These are phyloP conservation scores for Priceomyces fermenticarens DNA, from an alignment of 805 yeast genomes.

Conservation along the genomic window DNA sequence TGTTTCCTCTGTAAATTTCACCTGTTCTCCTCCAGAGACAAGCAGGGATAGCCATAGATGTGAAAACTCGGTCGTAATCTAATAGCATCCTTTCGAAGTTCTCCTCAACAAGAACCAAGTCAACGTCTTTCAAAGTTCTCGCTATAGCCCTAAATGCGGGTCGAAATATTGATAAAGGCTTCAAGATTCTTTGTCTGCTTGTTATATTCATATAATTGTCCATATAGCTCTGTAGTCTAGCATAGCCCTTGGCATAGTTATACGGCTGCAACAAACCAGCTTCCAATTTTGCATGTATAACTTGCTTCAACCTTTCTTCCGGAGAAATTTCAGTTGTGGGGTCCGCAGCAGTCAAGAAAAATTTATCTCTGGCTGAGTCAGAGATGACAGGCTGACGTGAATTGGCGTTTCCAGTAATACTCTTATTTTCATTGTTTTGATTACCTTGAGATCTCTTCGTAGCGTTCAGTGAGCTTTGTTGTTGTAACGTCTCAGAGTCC, in stretches of 20 bases:
- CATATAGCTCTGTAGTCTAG: slow-evolving; percentile 85
- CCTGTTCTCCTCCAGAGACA: slow-evolving; percentile 97
- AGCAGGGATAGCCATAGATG: slow-evolving; percentile 97
- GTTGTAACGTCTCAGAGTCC: slow-evolving; percentile 5
- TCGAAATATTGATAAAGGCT: slow-evolving; percentile 79
- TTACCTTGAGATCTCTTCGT: slow-evolving; percentile 4
- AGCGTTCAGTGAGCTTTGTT: neutral
- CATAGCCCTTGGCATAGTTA: slow-evolving; percentile 91
- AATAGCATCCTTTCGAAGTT: slow-evolving; percentile 89
- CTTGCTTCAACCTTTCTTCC: slow-evolving; percentile 88
- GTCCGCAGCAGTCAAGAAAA: slow-evolving; percentile 94
- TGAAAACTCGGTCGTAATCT: slow-evolving; percentile 92
- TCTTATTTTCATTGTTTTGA: neutral
- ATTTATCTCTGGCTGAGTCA: slow-evolving; percentile 86
- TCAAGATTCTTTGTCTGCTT: slow-evolving; percentile 79
- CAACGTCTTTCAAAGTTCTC: slow-evolving; percentile 83
- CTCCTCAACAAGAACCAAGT: slow-evolving; percentile 88
- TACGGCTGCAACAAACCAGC: slow-evolving; percentile 93
- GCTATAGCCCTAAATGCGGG: slow-evolving; percentile 96
- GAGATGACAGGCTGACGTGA: slow-evolving; percentile 42
- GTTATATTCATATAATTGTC: slow-evolving; percentile 85
- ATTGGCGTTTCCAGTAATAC: neutral
- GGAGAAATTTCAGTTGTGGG: slow-evolving; percentile 94
- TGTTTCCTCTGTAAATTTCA: slow-evolving; percentile 90
- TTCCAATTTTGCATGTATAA: slow-evolving; percentile 88